A percentile compares a stretch with the other conserved stretches of the same genome.
Evolutionary conservation across 108 stramenopile species (phyloP).

Genomic region (Skeletonema marinoi): DNA sequence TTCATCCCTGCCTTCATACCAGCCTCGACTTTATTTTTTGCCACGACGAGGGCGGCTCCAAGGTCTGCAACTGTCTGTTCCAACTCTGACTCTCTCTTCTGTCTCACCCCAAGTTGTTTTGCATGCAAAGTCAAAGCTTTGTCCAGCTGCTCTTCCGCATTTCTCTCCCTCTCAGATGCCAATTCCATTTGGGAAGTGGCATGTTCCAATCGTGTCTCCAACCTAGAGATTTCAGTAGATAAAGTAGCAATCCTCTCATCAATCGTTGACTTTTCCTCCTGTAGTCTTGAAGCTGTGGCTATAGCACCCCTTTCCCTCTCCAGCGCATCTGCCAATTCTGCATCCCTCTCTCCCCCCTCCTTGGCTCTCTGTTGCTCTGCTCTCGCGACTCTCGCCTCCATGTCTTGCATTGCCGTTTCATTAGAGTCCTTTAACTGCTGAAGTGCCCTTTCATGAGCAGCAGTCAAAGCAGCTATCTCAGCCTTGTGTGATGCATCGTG

Average conservation of each 20-base stretch:
- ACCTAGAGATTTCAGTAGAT: constrained; percentile 59
- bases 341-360: constrained; percentile 80
- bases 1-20: constrained; percentile 2
- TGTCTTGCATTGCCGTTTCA: constrained; percentile 45
- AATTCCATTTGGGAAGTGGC: constrained; percentile 63
- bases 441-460: constrained; percentile 62
- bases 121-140: constrained; percentile 73
- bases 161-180: constrained; percentile 72
- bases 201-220: constrained; percentile 74
- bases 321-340: constrained; percentile 64
- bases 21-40: constrained; percentile 47
- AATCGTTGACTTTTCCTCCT: constrained; percentile 73
- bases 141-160: constrained; percentile 81
- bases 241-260: constrained; percentile 63
- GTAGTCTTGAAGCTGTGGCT: constrained; percentile 40
- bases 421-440: constrained; percentile 51
- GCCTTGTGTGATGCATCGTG: constrained; percentile 48
- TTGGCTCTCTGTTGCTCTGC: constrained; percentile 51
- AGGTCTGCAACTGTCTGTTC: constrained; percentile 83
- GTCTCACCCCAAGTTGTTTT: constrained; percentile 71
- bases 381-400: constrained; percentile 51
- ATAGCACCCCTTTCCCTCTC: constrained; percentile 63
- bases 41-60: constrained; percentile 71
- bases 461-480: constrained; percentile 47
- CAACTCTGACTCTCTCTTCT: constrained; percentile 75